A percentile compares a stretch with the other conserved stretches of the same genome.
phyloP scores from a whole-genome alignment of 139 green algal species.

The Pseudopediastrum boryanum region DNA sequence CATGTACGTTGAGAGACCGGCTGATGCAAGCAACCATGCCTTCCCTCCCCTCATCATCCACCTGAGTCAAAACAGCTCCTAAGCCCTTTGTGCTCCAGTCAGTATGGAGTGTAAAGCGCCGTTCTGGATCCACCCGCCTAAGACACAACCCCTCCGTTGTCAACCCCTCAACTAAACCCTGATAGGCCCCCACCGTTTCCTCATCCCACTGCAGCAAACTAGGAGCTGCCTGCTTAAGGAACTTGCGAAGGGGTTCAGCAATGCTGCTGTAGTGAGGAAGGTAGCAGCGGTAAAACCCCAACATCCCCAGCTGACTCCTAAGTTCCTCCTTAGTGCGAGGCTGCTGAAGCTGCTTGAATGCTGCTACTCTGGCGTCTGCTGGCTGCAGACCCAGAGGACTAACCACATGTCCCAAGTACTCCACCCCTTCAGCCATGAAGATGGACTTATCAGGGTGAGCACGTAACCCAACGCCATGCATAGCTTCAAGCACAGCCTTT shows the following conservation, averaged over 20 bases:
- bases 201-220: constrained; percentile 33
- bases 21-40: constrained; percentile 42
- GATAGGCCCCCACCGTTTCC: constrained; percentile 15
- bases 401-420: constrained; percentile 49
- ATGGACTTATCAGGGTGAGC: constrained; percentile 38
- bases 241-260: constrained; percentile 18
- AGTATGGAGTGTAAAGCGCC: constrained; percentile 22
- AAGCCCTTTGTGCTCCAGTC: constrained; percentile 35
- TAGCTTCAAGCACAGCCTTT: neutral
- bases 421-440: constrained; percentile 1
- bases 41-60: constrained; percentile 30
- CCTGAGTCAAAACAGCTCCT: constrained; percentile 47
- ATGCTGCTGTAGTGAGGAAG: constrained; percentile 38
- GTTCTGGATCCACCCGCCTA: neutral
- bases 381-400: constrained; percentile 16
- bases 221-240: constrained; percentile 32
- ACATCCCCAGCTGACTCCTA: constrained; percentile 35
- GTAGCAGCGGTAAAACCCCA: constrained; percentile 46
- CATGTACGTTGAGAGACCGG: constrained; percentile 34
- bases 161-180: constrained; percentile 16
- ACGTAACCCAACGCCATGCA: constrained; percentile 8
- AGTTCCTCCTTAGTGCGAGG: constrained; percentile 38
- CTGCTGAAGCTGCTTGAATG: constrained; percentile 35
- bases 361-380: constrained; percentile 34
- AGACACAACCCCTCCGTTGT: constrained; percentile 7